Evolutionary conservation across 345 rosid genomes (phyloP).

Genomic region (Hibiscus syriacus): DNA sequence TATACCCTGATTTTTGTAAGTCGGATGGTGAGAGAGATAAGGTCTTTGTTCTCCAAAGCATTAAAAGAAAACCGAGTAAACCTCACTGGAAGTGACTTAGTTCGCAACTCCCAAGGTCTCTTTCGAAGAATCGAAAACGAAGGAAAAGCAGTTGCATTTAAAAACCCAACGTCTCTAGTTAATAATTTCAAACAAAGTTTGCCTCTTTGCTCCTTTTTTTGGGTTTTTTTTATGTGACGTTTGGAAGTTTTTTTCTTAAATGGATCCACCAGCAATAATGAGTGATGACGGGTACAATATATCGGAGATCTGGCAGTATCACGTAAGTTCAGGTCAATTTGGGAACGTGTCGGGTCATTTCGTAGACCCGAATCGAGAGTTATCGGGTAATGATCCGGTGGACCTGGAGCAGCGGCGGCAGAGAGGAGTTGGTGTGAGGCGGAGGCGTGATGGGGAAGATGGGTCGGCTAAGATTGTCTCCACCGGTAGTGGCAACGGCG

Average conservation of each 20-base stretch:
- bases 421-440: conserved; percentile 30
- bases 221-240: not conserved
- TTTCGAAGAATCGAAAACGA: no score
- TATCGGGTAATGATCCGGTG: conserved; percentile 30
- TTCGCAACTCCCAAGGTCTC: no score
- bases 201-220: not conserved
- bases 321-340: conserved; percentile 28
- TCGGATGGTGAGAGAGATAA: conserved; percentile 7
- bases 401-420: conserved; percentile 27
- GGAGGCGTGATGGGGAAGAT: conserved; percentile 49
- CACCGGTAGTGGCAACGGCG: conserved; percentile 37
- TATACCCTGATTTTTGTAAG: conserved; percentile 1
- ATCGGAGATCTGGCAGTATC: conserved; percentile 81
- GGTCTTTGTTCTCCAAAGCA: not conserved
- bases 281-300: conserved; percentile 44
- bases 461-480: conserved; percentile 40
- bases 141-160: conserved; percentile 17
- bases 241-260: conserved; percentile 15
- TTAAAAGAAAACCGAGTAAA: not conserved
- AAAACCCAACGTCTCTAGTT: not conserved
- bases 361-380: conserved; percentile 24
- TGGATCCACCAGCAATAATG: conserved; percentile 74
- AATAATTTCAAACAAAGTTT: not conserved
- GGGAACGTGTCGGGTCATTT: conserved; percentile 30
- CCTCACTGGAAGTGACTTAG: no score